These are phyloP conservation scores for Apiospora sp. DNA, from an alignment of 2,329 filamentous ascomycete species.

Conservation along the genomic window DNA sequence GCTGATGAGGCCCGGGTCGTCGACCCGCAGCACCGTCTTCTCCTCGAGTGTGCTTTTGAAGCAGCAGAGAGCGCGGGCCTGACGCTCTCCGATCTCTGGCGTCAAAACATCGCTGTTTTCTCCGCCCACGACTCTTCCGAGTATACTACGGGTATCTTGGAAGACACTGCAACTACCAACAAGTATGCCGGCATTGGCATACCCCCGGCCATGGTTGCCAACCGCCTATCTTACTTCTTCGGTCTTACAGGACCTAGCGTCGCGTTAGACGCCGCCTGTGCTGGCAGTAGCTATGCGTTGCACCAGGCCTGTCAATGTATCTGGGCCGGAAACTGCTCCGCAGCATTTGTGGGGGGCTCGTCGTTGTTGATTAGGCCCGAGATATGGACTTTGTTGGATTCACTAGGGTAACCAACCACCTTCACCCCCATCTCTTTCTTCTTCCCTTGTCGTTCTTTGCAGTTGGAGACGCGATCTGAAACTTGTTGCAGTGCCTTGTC, in stretches of 20 bases:
- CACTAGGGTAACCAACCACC: too few species aligned
- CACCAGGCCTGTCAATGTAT: constrained; percentile 42
- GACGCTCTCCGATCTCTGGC: constrained; percentile 24
- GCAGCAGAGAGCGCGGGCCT: constrained; percentile 32
- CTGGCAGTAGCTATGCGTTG: constrained; percentile 46
- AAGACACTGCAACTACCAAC: constrained; percentile 25
- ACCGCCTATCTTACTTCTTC: constrained; percentile 43
- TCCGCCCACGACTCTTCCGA: constrained; percentile 27
- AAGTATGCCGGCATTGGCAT: constrained; percentile 38
- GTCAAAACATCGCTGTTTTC: constrained; percentile 28
- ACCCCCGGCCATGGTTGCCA: constrained; percentile 41
- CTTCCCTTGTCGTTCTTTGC: too few species aligned
- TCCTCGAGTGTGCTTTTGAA: constrained; percentile 46
- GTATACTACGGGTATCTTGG: neutral
- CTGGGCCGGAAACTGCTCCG: constrained; percentile 35
- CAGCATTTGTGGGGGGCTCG: constrained; percentile 31
- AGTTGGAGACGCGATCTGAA: constrained; percentile 17
- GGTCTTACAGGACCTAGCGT: constrained; percentile 49
- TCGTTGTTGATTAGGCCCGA: constrained; percentile 25
- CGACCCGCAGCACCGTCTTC: constrained; percentile 41
- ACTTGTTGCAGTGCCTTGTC: constrained; percentile 19
- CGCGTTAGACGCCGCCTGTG: constrained; percentile 56
- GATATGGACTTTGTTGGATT: constrained; percentile 20
- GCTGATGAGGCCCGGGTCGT: constrained; percentile 45
- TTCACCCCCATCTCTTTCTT: too few species aligned